Base-by-base conservation (phyloP, 306 rosid genomes). In the Castanopsis chinensis region DNA sequence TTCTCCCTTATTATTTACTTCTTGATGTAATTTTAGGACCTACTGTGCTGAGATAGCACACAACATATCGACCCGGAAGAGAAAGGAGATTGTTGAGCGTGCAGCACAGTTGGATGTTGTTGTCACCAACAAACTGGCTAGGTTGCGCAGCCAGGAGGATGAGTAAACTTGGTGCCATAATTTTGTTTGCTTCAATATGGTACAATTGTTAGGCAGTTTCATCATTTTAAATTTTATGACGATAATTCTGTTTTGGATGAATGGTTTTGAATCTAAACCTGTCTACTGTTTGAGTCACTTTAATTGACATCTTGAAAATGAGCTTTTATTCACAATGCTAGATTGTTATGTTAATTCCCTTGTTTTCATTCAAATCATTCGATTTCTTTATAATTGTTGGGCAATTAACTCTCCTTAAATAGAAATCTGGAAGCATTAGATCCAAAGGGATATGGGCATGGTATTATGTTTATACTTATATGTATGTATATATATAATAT, bases 41-140 rank as follows among this genome's bases (percentile, higher is more conserved):
- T 93, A 90, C 77, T 91, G 94, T 85, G 97, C 97, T 14, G 98
- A 91, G 82, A 93, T 93, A 51, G 98, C 97, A 0, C 98, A 91
- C 75, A 82, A 93, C 28, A 74, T 88, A 5, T 93, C 94, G 0
- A 88, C 97, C 49, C 37, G 78, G 32, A 91, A 90, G 88, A 87
- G 98, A 19, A 93, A 90, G 84, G 93, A 88, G 7, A 93, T 93
- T 0, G 94, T 93, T 2, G 93, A 90, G 69, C 84, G 96, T 45
- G 96, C 96, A 4, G 88, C 93, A 1, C 96, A 91, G 83, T 83
- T 91, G 88, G 96, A 91, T 75, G 82, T 89, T 83, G 97, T 89
- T 78, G 92, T 91, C 25, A 89, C 97, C 82, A 91, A 91, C 91
- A 86, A 81, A 61, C 74, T 85, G 27, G 92, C 97, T 41, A 88